A percentile compares a stretch with the other conserved stretches of the same genome.
phyloP scores from a whole-genome alignment of 2,329 filamentous ascomycete species.

The Arthrobotrys entomopaga region DNA sequence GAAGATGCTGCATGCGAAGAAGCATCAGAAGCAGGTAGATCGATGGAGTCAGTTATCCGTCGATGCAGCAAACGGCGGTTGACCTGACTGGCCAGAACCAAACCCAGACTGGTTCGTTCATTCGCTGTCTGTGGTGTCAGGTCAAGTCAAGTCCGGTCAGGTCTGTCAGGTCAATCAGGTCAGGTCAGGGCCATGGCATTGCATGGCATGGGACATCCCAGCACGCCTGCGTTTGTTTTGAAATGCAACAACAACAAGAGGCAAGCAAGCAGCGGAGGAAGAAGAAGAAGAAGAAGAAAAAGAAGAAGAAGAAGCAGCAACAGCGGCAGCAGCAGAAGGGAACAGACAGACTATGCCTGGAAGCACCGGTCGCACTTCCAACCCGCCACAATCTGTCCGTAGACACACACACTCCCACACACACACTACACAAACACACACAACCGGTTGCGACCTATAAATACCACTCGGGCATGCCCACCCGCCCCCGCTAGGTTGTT shows the following conservation, averaged over 20 bases:
- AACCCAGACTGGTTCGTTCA: not conserved
- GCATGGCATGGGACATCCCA: constrained; percentile 24
- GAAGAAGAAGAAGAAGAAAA: constrained; percentile 5
- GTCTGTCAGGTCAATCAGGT: not conserved
- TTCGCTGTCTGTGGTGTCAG: not conserved
- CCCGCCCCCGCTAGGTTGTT: constrained; percentile 32
- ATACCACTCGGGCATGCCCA: constrained; percentile 48
- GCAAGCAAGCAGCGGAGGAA: not conserved
- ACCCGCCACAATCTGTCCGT: not conserved
- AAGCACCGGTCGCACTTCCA: too few relatives aligned
- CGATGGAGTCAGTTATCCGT: not conserved
- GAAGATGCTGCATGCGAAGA: constrained; percentile 47
- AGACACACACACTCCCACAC: constrained; percentile 1
- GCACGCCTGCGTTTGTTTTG: constrained; percentile 43
- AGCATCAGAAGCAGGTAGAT: not conserved
- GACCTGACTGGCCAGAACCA: constrained; percentile 9
- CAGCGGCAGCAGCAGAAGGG: not conserved
- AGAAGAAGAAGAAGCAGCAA: not conserved
- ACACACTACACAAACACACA: not conserved
- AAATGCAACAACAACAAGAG: constrained; percentile 21
- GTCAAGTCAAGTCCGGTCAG: not conserved
- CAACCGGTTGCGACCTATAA: constrained; percentile 21
- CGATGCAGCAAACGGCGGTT: not conserved
- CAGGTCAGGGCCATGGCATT: constrained; percentile 1
- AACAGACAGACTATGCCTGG: not conserved